Evolutionary conservation across 306 rosid species (phyloP).

Genomic region (Malus sylvestris): DNA sequence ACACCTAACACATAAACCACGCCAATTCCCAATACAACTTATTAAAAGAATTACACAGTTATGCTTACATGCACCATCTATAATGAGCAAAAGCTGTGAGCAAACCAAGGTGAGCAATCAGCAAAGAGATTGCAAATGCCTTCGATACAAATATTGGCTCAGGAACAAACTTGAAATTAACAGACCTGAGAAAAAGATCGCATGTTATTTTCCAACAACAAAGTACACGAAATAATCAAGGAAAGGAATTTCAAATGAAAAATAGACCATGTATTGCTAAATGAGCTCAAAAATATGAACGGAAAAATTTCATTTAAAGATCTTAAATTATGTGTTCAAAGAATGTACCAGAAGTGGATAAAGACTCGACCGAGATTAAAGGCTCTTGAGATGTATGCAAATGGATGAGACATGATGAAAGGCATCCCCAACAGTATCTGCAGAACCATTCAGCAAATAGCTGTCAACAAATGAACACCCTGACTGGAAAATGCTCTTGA

Average conservation of each 20-base stretch:
- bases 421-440: conserved; percentile 88
- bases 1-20: not conserved
- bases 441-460: conserved; percentile 39
- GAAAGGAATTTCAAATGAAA: not conserved
- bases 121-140: conserved; percentile 63
- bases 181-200: conserved; percentile 63
- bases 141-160: conserved; percentile 79
- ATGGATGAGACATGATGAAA: conserved; percentile 69
- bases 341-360: conserved; percentile 83
- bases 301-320: conserved; percentile 13
- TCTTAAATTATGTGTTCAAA: conserved; percentile 7
- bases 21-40: not conserved
- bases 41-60: conserved; percentile 11
- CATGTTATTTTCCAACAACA: conserved; percentile 24
- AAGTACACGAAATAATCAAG: not conserved
- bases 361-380: conserved; percentile 95
- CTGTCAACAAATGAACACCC: conserved; percentile 31
- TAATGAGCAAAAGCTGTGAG: conserved; percentile 63
- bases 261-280: not conserved
- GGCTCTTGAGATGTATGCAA: conserved; percentile 75
- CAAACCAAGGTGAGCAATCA: conserved; percentile 61
- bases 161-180: conserved; percentile 88
- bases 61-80: conserved; percentile 96
- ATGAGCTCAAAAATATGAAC: conserved; percentile 3
- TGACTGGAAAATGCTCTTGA: conserved; percentile 24